Evolutionary conservation across 768 basidiomycete species (phyloP), one percentile per base, ranked within the genome.

Genomic region (Panaeolus cyanescens): DNA sequence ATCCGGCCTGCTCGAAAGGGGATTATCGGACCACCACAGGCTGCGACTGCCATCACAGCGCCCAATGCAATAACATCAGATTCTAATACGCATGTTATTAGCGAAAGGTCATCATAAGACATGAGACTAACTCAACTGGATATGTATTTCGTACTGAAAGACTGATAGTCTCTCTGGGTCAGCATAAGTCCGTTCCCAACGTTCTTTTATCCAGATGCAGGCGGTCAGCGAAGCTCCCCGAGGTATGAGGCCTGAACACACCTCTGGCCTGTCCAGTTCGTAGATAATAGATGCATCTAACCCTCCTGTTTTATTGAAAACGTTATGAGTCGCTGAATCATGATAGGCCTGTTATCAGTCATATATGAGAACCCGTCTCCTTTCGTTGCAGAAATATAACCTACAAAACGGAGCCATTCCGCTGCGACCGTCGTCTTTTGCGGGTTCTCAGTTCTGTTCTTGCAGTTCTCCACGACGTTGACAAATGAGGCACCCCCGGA

Each of bases 281-380:
- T 81, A 83, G n/a, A 72, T 77, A 61, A 85, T 76, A 7, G 80
- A 82, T 19, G 79, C 80, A 61, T 85, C 83, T 54, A 85, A 50
- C 12, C 83, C 83, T n/a, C 82, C 83, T 1, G 75, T 76, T 6
- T 80, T 81, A 65, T 76, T 73, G 19, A 75, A 71, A 28, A 72
- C 70, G 63, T 83, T 77, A 57, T 81, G 74, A 8, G 82, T 80
- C 22, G 81, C 75, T 72, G 79, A 77, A 67, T 85, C 83, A 65
- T 85, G 83, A 64, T 81, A 84, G 32, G 80, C 78, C 80, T 82
- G 40, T 7, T 31, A 13, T n/a, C 19, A 13, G 32, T 32, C 55
- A 54, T 34, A 28, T 25, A 19, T 57, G 32, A 54, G 53, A n/a
- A 36, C 4, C 50, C 19, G 20, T 8, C 22, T 20, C 28, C 32